phyloP scores from a whole-genome alignment of 768 basidiomycete genomes.

The Boletus subcaerulescens region DNA sequence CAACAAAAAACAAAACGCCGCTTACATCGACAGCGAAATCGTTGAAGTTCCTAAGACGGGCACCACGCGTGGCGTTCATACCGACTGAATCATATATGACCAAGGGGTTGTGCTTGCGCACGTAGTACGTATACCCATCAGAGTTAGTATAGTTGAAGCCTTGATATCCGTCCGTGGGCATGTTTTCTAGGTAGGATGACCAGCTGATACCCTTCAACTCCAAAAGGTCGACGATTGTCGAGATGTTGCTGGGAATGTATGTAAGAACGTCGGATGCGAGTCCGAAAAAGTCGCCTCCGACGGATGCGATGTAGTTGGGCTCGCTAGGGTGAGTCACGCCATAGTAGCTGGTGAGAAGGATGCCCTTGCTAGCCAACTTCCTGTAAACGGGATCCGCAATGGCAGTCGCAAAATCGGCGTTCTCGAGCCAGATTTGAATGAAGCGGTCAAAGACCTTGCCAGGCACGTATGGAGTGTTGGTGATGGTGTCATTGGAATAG shows the following conservation, averaged over 20 bases:
- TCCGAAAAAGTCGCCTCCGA: neutral
- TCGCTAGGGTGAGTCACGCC: slow-evolving; percentile 55
- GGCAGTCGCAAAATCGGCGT: slow-evolving; percentile 42
- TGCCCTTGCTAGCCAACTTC: slow-evolving; percentile 46
- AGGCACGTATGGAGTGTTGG: slow-evolving; percentile 35
- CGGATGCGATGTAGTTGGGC: slow-evolving; percentile 44
- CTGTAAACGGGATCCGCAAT: slow-evolving; percentile 18
- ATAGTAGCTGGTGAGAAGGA: slow-evolving; percentile 46
- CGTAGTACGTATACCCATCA: slow-evolving; percentile 44
- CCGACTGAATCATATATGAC: slow-evolving; percentile 51
- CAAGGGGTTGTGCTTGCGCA: slow-evolving; percentile 53
- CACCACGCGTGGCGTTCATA: slow-evolving; percentile 37
- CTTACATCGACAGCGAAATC: slow-evolving; percentile 53
- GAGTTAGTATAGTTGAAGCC: slow-evolving; percentile 36
- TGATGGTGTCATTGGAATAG: slow-evolving; percentile 39
- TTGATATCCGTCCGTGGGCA: slow-evolving; percentile 47
- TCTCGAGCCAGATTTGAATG: slow-evolving; percentile 60
- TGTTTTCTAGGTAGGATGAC: slow-evolving; percentile 58
- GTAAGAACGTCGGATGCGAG: neutral
- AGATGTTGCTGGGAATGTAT: slow-evolving; percentile 43
- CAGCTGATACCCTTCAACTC: slow-evolving; percentile 57
- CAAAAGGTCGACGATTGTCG: slow-evolving; percentile 56
- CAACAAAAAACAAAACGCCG: neutral
- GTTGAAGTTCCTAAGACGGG: slow-evolving; percentile 55
- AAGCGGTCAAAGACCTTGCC: slow-evolving; percentile 47